Base-by-base conservation (phyloP, 2,329 filamentous ascomycete species). In the Xylaria sp. region DNA sequence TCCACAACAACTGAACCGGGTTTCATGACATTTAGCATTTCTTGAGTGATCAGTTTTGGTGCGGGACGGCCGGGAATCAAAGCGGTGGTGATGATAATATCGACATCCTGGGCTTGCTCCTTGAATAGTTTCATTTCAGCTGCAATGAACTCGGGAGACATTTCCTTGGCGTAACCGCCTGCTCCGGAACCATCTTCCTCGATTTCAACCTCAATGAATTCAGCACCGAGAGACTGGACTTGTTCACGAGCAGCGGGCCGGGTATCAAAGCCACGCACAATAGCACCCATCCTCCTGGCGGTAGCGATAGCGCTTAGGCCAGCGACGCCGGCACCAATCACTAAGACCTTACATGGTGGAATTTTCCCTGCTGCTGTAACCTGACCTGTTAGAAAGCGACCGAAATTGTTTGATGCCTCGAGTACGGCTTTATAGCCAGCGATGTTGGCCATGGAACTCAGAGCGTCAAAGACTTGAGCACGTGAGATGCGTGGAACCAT, bases 391-490 rank as follows among this genome's bases (percentile, higher is more conserved):
- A 97, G 81, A 76, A 97, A 97, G 53, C 93, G 89, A 60, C 93
- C 93, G 79, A 97, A 97, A 70, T 91, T 89, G 79, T 97, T 97
- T 15, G 93, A 94, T 1, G 93, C 94, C 79, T 97, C 93, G 50
- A 97, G 83, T 1, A 97, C 93, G 46, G 93, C 94, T 80, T 97
- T 97, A 82, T 97, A 97, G 0, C 94, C 94, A 25, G 93, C 93
- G 81, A 97, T 97, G 74, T 97, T 97, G 68, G 94, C 93, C 94
- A 97, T 97, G 10, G 92, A 96, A 78, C 93, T 94, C 64, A 97
- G 84, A 0, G 93, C 93, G 80, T 97, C 93, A 74, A 97, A 97
- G 0, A 92, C 90, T 78, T 97, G 94, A 1, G 94, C 93, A 55
- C 94, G 88, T 0, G 93, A 97, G 73, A 97, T 97, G 46, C 94